These are phyloP conservation scores for Aspergillus eucalypticola DNA, from an alignment of 2,329 filamentous ascomycete species.

Conservation along the genomic window DNA sequence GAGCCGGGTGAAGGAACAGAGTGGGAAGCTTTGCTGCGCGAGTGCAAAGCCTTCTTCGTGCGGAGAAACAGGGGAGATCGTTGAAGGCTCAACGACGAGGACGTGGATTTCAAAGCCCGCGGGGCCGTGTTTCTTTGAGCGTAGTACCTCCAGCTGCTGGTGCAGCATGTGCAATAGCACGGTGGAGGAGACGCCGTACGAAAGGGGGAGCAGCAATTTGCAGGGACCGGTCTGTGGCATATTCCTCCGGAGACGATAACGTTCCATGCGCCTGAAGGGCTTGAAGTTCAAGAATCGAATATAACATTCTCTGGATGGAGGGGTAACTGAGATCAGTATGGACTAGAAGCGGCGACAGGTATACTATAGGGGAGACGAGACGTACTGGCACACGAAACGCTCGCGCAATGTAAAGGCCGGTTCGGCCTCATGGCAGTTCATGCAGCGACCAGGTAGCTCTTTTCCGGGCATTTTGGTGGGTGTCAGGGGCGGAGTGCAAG, in stretches of 20 bases:
- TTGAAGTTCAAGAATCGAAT: conserved; percentile 75
- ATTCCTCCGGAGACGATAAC: conserved; percentile 54
- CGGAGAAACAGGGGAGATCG: conserved; percentile 23
- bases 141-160: conserved; percentile 66
- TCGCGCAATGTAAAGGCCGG: conserved; percentile 57
- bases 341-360: not conserved
- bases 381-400: conserved; percentile 62
- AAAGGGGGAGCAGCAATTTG: conserved; percentile 74
- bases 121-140: conserved; percentile 60
- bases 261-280: conserved; percentile 73
- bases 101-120: conserved; percentile 65
- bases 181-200: conserved; percentile 78
- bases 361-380: not conserved
- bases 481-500: not conserved
- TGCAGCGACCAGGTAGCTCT: conserved; percentile 47
- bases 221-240: conserved; percentile 44
- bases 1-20: conserved; percentile 63
- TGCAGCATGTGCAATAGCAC: conserved; percentile 75
- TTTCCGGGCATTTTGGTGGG: conserved; percentile 35
- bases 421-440: conserved; percentile 56
- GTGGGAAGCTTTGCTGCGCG: conserved; percentile 63
- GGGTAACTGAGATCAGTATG: conserved; percentile 3
- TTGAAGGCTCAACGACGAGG: conserved; percentile 45
- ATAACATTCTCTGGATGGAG: conserved; percentile 67
- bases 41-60: conserved; percentile 41